Percentiles rank a stretch among this genome's conserved stretches.
Conservation (phyloP, 805 yeast species). For the Clavispora santaluciae region DNA sequence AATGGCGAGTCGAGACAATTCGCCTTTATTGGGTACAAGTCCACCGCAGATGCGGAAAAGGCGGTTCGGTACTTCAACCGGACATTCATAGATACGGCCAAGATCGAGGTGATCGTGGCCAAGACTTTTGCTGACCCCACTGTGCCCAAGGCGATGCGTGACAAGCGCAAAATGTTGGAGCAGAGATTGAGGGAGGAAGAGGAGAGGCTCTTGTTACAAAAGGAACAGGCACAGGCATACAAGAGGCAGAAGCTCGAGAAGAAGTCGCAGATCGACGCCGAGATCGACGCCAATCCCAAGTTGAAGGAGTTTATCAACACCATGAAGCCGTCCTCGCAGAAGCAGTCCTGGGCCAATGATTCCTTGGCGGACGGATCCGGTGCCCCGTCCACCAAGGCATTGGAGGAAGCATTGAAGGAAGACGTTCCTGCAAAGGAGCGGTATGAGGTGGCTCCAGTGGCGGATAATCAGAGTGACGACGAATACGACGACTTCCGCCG, state of each 20-base stretch:
- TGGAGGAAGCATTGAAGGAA: slow-evolving; percentile 38
- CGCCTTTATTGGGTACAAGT: slow-evolving; percentile 85
- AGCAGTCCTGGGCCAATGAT: slow-evolving; percentile 74
- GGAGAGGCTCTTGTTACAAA: slow-evolving; percentile 36
- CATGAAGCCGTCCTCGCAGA: slow-evolving; percentile 70
- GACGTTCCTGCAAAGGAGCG: slow-evolving; percentile 14
- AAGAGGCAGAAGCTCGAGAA: slow-evolving; percentile 34
- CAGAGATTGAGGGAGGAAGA: slow-evolving; percentile 38
- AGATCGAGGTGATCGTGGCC: slow-evolving; percentile 74
- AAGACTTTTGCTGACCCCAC: slow-evolving; percentile 80
- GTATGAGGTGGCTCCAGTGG: slow-evolving; percentile 34
- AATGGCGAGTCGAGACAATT: slow-evolving; percentile 87
- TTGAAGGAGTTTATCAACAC: slow-evolving; percentile 78
- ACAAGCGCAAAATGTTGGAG: slow-evolving; percentile 37
- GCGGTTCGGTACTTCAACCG: slow-evolving; percentile 75
- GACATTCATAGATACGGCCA: slow-evolving; percentile 79
- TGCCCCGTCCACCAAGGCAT: slow-evolving; percentile 40
- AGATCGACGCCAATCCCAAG: slow-evolving; percentile 59
- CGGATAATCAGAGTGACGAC: slow-evolving; percentile 46
- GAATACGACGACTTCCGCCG: slow-evolving; percentile 46
- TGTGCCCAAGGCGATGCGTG: slow-evolving; percentile 58
- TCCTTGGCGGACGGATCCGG: slow-evolving; percentile 42
- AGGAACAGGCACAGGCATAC: slow-evolving; percentile 33
- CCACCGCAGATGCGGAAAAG: slow-evolving; percentile 65
- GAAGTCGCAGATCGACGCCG: slow-evolving; percentile 47